Percentiles rank a stretch among this genome's conserved stretches.
Evolutionary conservation across 2,329 filamentous ascomycete genomes (phyloP).

Genomic region (Hymenotorrendiella dingleyae): DNA sequence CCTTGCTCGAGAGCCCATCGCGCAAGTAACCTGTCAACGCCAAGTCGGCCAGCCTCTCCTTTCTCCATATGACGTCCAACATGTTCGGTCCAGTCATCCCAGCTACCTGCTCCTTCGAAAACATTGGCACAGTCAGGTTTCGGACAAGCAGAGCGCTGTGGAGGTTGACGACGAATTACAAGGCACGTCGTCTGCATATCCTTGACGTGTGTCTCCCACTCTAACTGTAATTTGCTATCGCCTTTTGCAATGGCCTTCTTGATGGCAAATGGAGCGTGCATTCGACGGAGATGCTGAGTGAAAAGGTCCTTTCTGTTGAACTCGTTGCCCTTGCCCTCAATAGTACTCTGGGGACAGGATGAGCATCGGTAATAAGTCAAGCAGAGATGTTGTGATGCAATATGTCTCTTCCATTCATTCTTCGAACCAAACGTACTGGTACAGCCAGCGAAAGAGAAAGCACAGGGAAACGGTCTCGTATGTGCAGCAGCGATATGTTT

Average conservation of each 20-base stretch:
- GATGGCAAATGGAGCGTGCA: slow-evolving; percentile 73
- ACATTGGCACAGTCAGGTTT: slow-evolving; percentile 62
- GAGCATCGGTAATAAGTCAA: slow-evolving; percentile 61
- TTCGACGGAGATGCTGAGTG: slow-evolving; percentile 86
- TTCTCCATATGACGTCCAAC: slow-evolving; percentile 85
- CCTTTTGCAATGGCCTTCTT: slow-evolving; percentile 51
- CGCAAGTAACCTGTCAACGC: slow-evolving; percentile 51
- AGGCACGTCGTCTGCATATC: slow-evolving; percentile 71
- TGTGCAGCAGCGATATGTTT: slow-evolving; percentile 65
- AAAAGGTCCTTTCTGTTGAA: slow-evolving; percentile 97
- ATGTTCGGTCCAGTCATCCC: slow-evolving; percentile 92
- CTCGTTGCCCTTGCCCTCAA: slow-evolving; percentile 55
- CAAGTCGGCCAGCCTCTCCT: slow-evolving; percentile 51
- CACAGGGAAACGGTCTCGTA: slow-evolving; percentile 74
- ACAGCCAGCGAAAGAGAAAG: slow-evolving; percentile 80
- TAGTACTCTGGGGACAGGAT: slow-evolving; percentile 47
- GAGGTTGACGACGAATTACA: slow-evolving; percentile 61
- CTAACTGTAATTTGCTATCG: slow-evolving; percentile 52
- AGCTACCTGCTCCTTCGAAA: slow-evolving; percentile 68
- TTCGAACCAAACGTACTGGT: slow-evolving; percentile 80
- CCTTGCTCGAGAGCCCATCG: slow-evolving; percentile 58
- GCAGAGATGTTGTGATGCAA: slow-evolving; percentile 81
- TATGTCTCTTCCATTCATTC: slow-evolving; percentile 97
- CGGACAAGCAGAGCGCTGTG: slow-evolving; percentile 64
- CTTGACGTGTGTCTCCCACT: slow-evolving; percentile 62